Base-by-base conservation (phyloP, 352 stramenopile genomes). In the Globisporangium cylindrosporum region DNA sequence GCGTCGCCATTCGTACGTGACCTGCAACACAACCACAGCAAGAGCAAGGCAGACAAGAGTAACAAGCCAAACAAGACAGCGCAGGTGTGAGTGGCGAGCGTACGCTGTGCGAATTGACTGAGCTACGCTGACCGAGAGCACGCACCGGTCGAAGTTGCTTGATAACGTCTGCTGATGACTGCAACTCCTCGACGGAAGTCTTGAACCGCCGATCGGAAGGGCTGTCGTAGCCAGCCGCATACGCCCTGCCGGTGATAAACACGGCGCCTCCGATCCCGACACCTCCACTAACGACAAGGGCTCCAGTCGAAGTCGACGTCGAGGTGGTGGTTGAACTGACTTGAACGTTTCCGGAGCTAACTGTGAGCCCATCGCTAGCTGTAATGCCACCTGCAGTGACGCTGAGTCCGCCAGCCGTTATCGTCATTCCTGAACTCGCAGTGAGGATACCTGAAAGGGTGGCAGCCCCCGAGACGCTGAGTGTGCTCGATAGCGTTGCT, bases 1-100 rank as follows among this genome's bases (percentile, higher is more conserved):
- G 6, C 71, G 74, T 0, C 76, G 68, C 80, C 80, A 89, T 46
- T 81, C 64, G 59, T 76, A 89, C 36, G 76, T 78, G 60, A 89
- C 80, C 80, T 89, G 63, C 48, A 64, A 24, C 15, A 27, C 4
- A 22, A 49, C 0, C 58, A 49, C 15, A 72, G 14, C 9, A n/a
- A 32, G n/a, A 59, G n/a, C 9, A 9, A 38, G 4, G 32, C n/a
- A 15, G 14, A 18, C 36, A 43, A 43, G 36, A 43, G 14, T 12
- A 27, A 4, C 18, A 8, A 20, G 61, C 12, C n/a, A 54, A 24
- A 43, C 41, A 48, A n/a, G 41, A n/a, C 14, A 51, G 32, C 24
- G 20, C 32, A 59, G 3, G 58, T 34, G 57, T 18, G 18, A 67
- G 38, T 18, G 41, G 64, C 1, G 51, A 34, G 12, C 12, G 9